Conservation (phyloP, 129 eudicot species). For the Tagetes erecta region DNA sequence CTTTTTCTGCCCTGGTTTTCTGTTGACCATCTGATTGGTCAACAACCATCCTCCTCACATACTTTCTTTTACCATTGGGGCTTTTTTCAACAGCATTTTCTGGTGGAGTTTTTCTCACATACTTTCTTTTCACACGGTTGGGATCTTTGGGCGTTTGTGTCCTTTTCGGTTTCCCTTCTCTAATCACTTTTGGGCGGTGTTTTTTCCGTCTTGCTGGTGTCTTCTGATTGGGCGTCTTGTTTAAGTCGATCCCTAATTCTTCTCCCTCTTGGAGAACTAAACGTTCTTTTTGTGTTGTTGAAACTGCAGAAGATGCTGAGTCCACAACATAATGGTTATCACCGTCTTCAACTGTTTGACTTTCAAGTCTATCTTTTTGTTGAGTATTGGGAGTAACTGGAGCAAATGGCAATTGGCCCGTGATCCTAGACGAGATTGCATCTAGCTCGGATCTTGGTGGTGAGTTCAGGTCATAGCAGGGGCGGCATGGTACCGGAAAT, state of each 20-base stretch:
- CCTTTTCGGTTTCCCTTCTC: constrained; percentile 70
- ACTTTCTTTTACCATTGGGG: constrained; percentile 58
- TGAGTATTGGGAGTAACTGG: constrained; percentile 64
- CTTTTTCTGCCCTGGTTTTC: constrained; percentile 14
- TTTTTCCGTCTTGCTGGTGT: constrained; percentile 67
- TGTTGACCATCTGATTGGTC: constrained; percentile 26
- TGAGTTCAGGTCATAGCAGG: constrained; percentile 44
- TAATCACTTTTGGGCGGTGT: constrained; percentile 81
- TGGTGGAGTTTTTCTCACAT: constrained; percentile 50
- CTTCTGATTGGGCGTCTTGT: constrained; percentile 72
- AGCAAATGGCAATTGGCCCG: constrained; percentile 38
- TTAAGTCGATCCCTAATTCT: constrained; percentile 54
- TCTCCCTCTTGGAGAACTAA: constrained; percentile 33
- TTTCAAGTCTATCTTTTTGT: constrained; percentile 27
- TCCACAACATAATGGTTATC: constrained; percentile 36
- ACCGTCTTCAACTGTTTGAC: constrained; percentile 25
- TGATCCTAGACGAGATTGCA: constrained; percentile 30
- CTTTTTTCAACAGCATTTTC: constrained; percentile 29
- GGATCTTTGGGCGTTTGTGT: constrained; percentile 54
- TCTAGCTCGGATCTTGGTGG: constrained; percentile 51
- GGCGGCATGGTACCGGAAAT: constrained; percentile 37
- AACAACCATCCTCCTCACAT: constrained; percentile 55
- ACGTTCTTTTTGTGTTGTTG: constrained; percentile 39
- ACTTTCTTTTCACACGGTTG: constrained; percentile 58
- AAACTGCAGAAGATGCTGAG: constrained; percentile 42